A percentile compares a stretch with the other conserved stretches of the same genome.
These are phyloP conservation scores for Capsaspora owczarzaki DNA, from an alignment of 78 protist genomes.

Conservation along the genomic window DNA sequence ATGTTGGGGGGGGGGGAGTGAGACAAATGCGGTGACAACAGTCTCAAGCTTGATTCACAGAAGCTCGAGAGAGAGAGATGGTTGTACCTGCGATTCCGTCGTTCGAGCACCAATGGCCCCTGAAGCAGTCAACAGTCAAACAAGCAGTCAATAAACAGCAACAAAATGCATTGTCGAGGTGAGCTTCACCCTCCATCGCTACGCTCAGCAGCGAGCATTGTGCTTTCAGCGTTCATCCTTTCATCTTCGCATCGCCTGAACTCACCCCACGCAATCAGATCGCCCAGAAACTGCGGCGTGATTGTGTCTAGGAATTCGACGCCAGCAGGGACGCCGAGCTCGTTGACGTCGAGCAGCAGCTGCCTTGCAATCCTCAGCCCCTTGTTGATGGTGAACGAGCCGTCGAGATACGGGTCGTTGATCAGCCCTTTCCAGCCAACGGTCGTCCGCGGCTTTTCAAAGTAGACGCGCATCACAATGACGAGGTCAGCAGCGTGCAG, in stretches of 20 bases:
- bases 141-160: no score
- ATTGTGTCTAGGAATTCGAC: constrained; percentile 57
- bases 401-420: constrained; percentile 60
- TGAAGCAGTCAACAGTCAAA: no score
- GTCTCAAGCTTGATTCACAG: no score
- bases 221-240: no score
- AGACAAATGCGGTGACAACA: no score
- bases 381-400: constrained; percentile 33
- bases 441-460: constrained; percentile 68
- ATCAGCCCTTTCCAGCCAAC: constrained; percentile 75
- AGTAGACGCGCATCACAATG: constrained; percentile 68
- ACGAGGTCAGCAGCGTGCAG: constrained; percentile 28
- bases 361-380: constrained; percentile 36
- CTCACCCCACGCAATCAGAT: constrained; percentile 51
- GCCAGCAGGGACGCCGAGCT: constrained; percentile 45
- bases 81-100: constrained; percentile 58
- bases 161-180: no score
- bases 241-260: no score
- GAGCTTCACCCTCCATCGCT: no score
- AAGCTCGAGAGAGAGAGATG: no score
- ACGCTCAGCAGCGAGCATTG: no score
- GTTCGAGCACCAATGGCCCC: constrained; percentile 71
- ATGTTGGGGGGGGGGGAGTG: no score
- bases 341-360: constrained; percentile 24
- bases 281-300: constrained; percentile 61